These are phyloP conservation scores for Geosmithia morbida DNA, from an alignment of 2,329 filamentous ascomycete genomes.

Conservation along the genomic window DNA sequence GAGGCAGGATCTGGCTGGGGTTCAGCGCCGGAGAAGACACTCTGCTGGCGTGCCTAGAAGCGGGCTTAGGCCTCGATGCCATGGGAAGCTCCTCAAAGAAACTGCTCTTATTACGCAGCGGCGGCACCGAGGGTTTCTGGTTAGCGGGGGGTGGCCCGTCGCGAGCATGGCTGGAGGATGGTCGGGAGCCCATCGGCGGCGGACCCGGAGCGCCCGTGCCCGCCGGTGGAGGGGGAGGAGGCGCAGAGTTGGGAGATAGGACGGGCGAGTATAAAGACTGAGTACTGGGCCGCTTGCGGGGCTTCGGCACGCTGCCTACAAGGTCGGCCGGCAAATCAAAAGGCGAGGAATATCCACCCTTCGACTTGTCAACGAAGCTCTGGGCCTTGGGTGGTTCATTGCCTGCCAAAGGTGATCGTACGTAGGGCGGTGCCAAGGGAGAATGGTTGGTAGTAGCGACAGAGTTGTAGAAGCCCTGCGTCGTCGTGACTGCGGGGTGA, in stretches of 20 bases:
- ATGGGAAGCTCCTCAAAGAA: conserved; percentile 72
- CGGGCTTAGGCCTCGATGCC: conserved; percentile 43
- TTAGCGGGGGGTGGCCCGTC: conserved; percentile 12
- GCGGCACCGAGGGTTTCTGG: conserved; percentile 16
- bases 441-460: conserved; percentile 11
- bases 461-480: conserved; percentile 6
- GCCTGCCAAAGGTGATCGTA: conserved; percentile 10
- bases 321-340: conserved; percentile 93
- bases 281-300: conserved; percentile 48
- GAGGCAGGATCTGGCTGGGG: conserved; percentile 6
- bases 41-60: conserved; percentile 33
- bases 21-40: conserved; percentile 5
- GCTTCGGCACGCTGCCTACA: conserved; percentile 35
- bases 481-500: neutral
- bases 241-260: conserved; percentile 20
- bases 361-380: conserved; percentile 83
- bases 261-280: conserved; percentile 35
- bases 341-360: conserved; percentile 83
- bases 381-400: conserved; percentile 39
- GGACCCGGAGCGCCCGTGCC: conserved; percentile 32
- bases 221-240: conserved; percentile 28
- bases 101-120: conserved; percentile 29
- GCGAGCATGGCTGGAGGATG: conserved; percentile 18
- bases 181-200: conserved; percentile 11
- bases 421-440: conserved; percentile 18